A percentile compares a stretch with the other conserved stretches of the same genome.
phyloP scores from a whole-genome alignment of 2,329 filamentous ascomycete species.

The Fusarium luffae region DNA sequence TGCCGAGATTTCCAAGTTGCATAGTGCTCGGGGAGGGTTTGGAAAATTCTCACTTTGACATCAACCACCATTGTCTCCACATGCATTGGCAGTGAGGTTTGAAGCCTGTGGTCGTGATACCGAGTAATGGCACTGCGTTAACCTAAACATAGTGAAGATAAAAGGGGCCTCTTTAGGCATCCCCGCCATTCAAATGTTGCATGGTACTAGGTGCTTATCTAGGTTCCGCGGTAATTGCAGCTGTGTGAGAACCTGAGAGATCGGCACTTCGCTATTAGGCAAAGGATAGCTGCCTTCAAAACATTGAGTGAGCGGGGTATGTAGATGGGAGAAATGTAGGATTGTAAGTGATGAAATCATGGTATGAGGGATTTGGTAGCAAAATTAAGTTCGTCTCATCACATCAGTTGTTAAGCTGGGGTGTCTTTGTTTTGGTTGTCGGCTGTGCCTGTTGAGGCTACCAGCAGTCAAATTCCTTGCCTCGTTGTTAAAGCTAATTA shows the following conservation, averaged over 20 bases:
- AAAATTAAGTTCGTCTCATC: neutral
- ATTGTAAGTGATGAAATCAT: neutral
- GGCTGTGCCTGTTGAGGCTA: constrained; percentile 16
- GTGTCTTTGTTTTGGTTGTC: constrained; percentile 5
- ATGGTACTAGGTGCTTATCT: neutral
- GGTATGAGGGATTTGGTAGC: neutral
- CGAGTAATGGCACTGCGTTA: too few species aligned
- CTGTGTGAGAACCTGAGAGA: constrained; percentile 16
- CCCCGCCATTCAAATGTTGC: neutral
- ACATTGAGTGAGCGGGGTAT: constrained; percentile 12
- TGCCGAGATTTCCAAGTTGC: neutral
- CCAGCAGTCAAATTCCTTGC: constrained; percentile 19
- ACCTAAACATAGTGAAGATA: neutral
- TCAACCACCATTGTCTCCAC: neutral
- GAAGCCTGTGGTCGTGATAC: neutral
- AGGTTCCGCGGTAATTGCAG: neutral
- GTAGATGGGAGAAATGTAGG: neutral
- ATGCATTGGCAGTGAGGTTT: neutral
- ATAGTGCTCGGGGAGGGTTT: neutral
- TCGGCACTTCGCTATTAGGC: constrained; percentile 1
- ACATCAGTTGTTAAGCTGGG: neutral
- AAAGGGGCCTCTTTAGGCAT: neutral
- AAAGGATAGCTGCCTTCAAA: neutral
- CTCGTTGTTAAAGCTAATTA: constrained; percentile 20
- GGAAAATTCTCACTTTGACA: neutral